Percentiles rank a stretch among this genome's conserved stretches.
Evolutionary conservation across 192 early-diverging fungal species (phyloP).

Genomic region (Coemansia sp.): DNA sequence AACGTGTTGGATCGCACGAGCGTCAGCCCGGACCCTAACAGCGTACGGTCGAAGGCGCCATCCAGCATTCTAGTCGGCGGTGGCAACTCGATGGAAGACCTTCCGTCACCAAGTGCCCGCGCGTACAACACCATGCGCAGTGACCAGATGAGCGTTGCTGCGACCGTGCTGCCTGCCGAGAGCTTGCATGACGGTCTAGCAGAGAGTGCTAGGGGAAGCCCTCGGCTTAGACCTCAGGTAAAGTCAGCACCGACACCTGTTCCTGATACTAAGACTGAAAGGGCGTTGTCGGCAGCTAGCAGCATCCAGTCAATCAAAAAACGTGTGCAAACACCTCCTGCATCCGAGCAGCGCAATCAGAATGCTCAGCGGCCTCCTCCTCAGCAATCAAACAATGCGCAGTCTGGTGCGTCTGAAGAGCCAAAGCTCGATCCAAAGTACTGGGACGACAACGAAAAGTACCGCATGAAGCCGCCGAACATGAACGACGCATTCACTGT

Average conservation of each 20-base stretch:
- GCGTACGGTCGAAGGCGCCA: slow-evolving; percentile 12
- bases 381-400: neutral
- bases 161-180: slow-evolving; percentile 32
- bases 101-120: slow-evolving; percentile 18
- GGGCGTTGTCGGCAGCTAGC: too few relatives aligned
- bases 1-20: slow-evolving; percentile 46
- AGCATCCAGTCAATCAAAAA: too few relatives aligned
- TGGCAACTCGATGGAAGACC: slow-evolving; percentile 41
- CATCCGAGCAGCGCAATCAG: slow-evolving; percentile 1
- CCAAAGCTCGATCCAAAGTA: slow-evolving; percentile 26
- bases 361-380: slow-evolving; percentile 8
- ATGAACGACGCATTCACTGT: slow-evolving; percentile 50
- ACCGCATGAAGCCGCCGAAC: slow-evolving; percentile 43
- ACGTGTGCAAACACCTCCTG: neutral
- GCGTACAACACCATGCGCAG: slow-evolving; percentile 29
- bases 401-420: too few relatives aligned
- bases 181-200: slow-evolving; percentile 14
- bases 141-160: slow-evolving; percentile 37
- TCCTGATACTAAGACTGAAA: neutral
- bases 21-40: slow-evolving; percentile 44
- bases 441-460: slow-evolving; percentile 49
- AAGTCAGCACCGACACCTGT: slow-evolving; percentile 1
- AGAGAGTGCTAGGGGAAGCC: neutral
- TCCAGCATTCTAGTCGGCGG: slow-evolving; percentile 36
- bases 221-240: slow-evolving; percentile 2